Evolutionary conservation across 192 early-diverging fungal species (phyloP).

Genomic region (Geosiphon pyriformis): DNA sequence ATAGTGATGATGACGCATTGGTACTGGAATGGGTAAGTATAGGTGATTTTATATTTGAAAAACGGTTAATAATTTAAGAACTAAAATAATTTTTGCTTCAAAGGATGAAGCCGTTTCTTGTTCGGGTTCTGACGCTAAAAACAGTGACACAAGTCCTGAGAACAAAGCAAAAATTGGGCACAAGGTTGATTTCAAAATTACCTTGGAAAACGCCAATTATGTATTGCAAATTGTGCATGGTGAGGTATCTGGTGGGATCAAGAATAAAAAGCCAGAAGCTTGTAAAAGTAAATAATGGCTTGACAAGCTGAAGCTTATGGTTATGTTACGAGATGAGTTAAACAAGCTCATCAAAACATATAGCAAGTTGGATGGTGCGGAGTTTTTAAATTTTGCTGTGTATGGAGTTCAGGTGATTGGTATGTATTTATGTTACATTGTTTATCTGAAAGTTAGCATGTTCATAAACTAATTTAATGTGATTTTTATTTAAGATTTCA

Average conservation of each 20-base stretch:
- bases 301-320: constrained; percentile 17
- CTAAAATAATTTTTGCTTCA: too few relatives aligned
- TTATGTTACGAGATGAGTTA: constrained; percentile 18
- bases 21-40: constrained; percentile 4
- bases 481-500: constrained; percentile 6
- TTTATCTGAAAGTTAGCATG: not conserved
- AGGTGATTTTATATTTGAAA: not conserved
- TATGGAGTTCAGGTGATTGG: constrained; percentile 15
- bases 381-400: constrained; percentile 4
- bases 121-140: constrained; percentile 10
- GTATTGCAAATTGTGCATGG: constrained; percentile 11
- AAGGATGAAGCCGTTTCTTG: not conserved
- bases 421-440: constrained; percentile 8
- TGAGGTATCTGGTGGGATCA: constrained; percentile 8
- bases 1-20: not conserved
- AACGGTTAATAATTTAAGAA: too few relatives aligned
- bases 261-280: constrained; percentile 1
- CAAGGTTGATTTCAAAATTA: constrained; percentile 17
- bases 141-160: not conserved
- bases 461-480: constrained; percentile 9
- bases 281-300: constrained; percentile 14
- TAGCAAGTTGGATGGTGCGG: not conserved
- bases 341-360: constrained; percentile 11
- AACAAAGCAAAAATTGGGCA: constrained; percentile 16
- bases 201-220: constrained; percentile 8